phyloP scores from a whole-genome alignment of 139 green algal genomes.

The Micractinium sp. region DNA sequence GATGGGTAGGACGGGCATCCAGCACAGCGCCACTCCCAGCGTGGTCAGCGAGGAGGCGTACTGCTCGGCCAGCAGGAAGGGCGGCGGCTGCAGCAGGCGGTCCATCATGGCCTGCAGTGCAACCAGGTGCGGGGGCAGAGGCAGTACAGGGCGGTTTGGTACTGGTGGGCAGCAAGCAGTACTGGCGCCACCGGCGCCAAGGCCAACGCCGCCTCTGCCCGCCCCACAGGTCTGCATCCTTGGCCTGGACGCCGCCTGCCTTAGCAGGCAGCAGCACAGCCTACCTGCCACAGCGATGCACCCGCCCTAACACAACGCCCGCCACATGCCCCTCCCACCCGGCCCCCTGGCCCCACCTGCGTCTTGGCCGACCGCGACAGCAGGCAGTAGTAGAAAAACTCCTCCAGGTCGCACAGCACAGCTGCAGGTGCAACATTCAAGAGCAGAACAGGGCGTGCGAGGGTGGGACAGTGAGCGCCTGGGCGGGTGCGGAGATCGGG shows the following conservation, averaged over 20 bases:
- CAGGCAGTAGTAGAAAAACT: slow-evolving; percentile 38
- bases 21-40: slow-evolving; percentile 59
- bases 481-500: neutral
- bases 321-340: too few relatives aligned
- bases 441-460: neutral
- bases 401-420: slow-evolving; percentile 42
- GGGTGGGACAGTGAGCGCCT: too few relatives aligned
- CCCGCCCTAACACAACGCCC: too few relatives aligned
- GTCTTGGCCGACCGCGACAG: slow-evolving; percentile 45
- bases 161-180: too few relatives aligned
- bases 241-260: neutral
- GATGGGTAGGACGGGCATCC: slow-evolving; percentile 63
- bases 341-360: slow-evolving; percentile 20
- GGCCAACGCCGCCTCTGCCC: too few relatives aligned
- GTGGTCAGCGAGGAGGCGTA: slow-evolving; percentile 55
- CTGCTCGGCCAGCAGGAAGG: slow-evolving; percentile 60
- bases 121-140: neutral
- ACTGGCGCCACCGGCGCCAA: too few relatives aligned
- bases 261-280: too few relatives aligned
- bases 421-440: neutral
- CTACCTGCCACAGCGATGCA: too few relatives aligned
- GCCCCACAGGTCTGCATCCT: neutral
- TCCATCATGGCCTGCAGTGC: slow-evolving; percentile 51
- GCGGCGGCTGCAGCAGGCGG: slow-evolving; percentile 45
- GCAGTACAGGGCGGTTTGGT: neutral